phyloP scores from a whole-genome alignment of 306 rosid genomes.

The Rubus idaeus region DNA sequence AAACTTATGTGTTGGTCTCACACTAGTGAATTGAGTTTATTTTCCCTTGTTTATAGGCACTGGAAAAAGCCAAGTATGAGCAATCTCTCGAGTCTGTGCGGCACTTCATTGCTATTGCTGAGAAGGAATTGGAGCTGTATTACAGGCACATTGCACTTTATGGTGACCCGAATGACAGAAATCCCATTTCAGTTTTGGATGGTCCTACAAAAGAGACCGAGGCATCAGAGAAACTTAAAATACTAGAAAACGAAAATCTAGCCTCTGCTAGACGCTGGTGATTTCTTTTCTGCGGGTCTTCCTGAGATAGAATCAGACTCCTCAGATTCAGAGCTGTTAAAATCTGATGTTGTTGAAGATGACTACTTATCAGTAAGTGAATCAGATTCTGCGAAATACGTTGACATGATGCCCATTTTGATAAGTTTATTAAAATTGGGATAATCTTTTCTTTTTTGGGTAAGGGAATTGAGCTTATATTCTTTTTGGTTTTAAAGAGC shows the following conservation, averaged over 20 bases:
- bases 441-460: background rate
- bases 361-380: constrained; percentile 24
- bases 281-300: constrained; percentile 32
- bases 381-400: constrained; percentile 13
- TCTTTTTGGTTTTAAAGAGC: background rate
- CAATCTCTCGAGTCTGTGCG: constrained; percentile 81
- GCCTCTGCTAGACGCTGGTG: constrained; percentile 16
- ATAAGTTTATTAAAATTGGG: background rate
- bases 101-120: constrained; percentile 74
- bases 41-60: constrained; percentile 55
- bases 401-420: constrained; percentile 10
- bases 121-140: constrained; percentile 90
- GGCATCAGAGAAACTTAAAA: constrained; percentile 31
- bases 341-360: constrained; percentile 40
- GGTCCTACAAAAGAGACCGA: constrained; percentile 33
- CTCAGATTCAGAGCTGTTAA: constrained; percentile 20
- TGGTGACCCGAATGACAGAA: constrained; percentile 67
- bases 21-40: background rate
- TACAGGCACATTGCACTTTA: constrained; percentile 77
- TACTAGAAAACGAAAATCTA: constrained; percentile 22
- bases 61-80: constrained; percentile 89
- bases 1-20: background rate
- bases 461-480: background rate
- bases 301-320: constrained; percentile 45
- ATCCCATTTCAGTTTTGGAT: constrained; percentile 58